Evolutionary conservation across 306 rosid species (phyloP).

Genomic region (Cicer yamashitae): DNA sequence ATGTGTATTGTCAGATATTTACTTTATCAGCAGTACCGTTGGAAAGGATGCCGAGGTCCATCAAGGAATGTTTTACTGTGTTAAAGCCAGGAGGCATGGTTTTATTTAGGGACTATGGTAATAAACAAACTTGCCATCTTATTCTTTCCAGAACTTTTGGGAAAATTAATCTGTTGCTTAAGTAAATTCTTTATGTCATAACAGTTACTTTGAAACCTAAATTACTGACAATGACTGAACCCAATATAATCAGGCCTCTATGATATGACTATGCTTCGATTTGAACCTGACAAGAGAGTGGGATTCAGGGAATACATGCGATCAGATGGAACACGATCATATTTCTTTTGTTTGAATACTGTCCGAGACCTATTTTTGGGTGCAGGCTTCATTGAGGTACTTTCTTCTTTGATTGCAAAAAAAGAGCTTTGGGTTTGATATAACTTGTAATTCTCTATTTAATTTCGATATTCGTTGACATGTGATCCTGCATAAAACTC

Average conservation of each 20-base stretch:
- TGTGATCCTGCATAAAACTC: conserved; percentile 33
- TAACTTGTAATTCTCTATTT: conserved; percentile 25
- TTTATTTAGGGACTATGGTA: conserved; percentile 94
- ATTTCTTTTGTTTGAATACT: conserved; percentile 81
- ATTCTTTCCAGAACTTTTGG: conserved; percentile 22
- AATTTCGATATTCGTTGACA: conserved; percentile 5
- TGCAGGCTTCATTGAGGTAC: conserved; percentile 91
- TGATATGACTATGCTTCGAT: conserved; percentile 98
- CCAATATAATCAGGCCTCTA: conserved; percentile 75
- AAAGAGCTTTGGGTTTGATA: conserved; percentile 25
- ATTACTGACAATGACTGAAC: conserved; percentile 37
- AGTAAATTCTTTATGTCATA: conserved; percentile 18
- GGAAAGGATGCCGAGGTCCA: conserved; percentile 69
- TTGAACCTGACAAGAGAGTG: conserved; percentile 64
- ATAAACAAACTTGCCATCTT: conserved; percentile 33
- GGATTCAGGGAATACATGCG: conserved; percentile 83
- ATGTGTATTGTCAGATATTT: conserved; percentile 69
- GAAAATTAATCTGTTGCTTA: neutral
- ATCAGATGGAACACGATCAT: conserved; percentile 85
- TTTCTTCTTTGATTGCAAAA: conserved; percentile 24
- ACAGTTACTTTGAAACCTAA: conserved; percentile 25
- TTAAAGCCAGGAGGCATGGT: conserved; percentile 90
- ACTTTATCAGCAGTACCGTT: conserved; percentile 84
- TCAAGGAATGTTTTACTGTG: conserved; percentile 75
- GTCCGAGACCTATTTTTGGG: conserved; percentile 69